Evolutionary conservation across 108 stramenopile species (phyloP), one percentile per base, ranked within the genome.

Genomic region (Aurantiochytrium sp.): DNA sequence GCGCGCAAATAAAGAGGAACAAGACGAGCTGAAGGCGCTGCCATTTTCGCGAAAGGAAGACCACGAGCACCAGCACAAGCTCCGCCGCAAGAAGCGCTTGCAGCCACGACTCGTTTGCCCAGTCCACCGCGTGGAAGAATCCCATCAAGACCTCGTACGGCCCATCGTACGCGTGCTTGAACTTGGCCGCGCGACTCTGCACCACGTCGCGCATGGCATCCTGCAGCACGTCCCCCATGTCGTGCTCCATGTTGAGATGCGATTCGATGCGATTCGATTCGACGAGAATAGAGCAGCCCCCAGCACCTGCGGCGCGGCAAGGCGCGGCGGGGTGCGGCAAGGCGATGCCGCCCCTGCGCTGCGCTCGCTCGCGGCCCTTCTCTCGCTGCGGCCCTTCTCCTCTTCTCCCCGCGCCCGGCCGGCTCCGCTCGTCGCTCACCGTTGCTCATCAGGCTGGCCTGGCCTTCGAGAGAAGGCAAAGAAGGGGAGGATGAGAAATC

Each of bases 1-100:
- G 45, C 25, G 91, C 90, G 35, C 72, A 93, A 71, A 96, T 91
- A 18, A 95, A 88, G 8, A 95, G 72, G 94, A 97, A 93, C 58
- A 96, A 60, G 71, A 72, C 87, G 21, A 28, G 5, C 35, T 90
- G 89, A 5, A 90, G 42, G 5, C 18, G 5, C 12, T 5, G 29
- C 44, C 12, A 14, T 29, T 73, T 72, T 8, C 89, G 83, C 4
- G 45, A 21, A 0, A 55, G 5, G 1, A 90, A 5, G 42, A 64
- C 47, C 19, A 87, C 28, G 14, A 45, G 19, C 44, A n/a, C 57
- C 0, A 90, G 18, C 12, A 12, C 35, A 43, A 58, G 12, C 4
- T 90, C 59, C 16, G 19, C 72, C 19, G 10, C 47, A 10, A 90
- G 51, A 25, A 90, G 5, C 12, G 42, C 58, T 87, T 28, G 73